Base-by-base conservation (phyloP, 176 grass and related monocot species). In the Phoenix roebelenii region DNA sequence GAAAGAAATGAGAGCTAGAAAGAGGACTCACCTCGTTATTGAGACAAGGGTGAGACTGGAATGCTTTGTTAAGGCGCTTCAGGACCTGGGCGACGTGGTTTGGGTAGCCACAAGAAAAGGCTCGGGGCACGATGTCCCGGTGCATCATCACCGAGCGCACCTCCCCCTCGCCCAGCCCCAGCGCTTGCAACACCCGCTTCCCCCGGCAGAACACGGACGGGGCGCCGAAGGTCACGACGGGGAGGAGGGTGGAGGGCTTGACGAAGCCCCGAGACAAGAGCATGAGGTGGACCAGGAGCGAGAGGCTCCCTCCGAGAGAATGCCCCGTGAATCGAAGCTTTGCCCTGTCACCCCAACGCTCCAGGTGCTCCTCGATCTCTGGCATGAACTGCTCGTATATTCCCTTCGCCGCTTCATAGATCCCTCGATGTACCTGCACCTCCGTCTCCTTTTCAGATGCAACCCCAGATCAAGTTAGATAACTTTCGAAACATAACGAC, bases 391-490 rank as follows among this genome's bases (percentile, higher is more conserved):
- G 93, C 62, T 85, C 84, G 66, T 83, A 89, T 76, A 98, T 98
- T 52, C 93, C 93, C 66, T 92, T 98, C 12, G 93, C 93, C 2
- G 84, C 93, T 78, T 98, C 93, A 66, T 98, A 98, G 74, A 98
- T 98, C 50, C 93, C 93, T 10, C 93, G 78, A 73, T 98, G 93
- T 28, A 98, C 93, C 14, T 89, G 84, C 14, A 83, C 93, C 14
- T 85, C 84, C 0, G 81, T 97, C 49, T 57, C 57, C 81, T 88
- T 65, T 53, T 55, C 20, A 25, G 10, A 54, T 44, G 35, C 20
- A 20, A 20, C 2, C 35, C 35, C 35, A 14, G 35, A 44, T 12
- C 12, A 44, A 1, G 35, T 44, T 44, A 44, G 10, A 14, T 44
- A 30, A 30, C 28, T 30, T 30, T 30, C 28, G 4, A 30, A 5